Evolutionary conservation across 129 eudicot genomes (phyloP).

Genomic region (Lactuca saligna): DNA sequence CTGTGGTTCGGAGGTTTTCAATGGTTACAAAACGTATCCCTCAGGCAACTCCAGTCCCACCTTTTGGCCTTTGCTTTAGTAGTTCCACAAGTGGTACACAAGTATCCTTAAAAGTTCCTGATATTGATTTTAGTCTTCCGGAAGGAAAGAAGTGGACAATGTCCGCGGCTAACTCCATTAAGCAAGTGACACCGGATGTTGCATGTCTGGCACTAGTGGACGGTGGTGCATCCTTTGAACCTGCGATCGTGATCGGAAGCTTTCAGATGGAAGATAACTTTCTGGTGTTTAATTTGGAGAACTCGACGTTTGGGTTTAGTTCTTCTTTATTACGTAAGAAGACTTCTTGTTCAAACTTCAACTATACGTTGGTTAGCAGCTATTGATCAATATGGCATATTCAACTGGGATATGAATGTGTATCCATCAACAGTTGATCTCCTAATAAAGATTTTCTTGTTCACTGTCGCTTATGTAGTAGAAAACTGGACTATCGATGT

Average conservation of each 20-base stretch:
- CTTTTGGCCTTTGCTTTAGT: slow-evolving; percentile 38
- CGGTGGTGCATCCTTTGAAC: slow-evolving; percentile 35
- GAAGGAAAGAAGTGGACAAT: slow-evolving; percentile 44
- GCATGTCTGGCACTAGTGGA: slow-evolving; percentile 46
- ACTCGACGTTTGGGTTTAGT: slow-evolving; percentile 50
- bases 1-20: slow-evolving; percentile 22
- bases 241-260: slow-evolving; percentile 37
- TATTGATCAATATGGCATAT: not conserved
- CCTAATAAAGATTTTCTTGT: not conserved
- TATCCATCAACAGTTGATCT: not conserved
- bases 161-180: slow-evolving; percentile 38
- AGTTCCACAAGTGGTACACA: slow-evolving; percentile 21
- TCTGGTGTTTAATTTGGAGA: slow-evolving; percentile 44
- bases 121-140: slow-evolving; percentile 26
- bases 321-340: slow-evolving; percentile 31
- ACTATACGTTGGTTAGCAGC: slow-evolving; percentile 31
- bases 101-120: slow-evolving; percentile 28
- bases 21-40: slow-evolving; percentile 36
- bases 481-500: not conserved
- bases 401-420: not conserved
- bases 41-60: slow-evolving; percentile 23
- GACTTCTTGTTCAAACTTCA: slow-evolving; percentile 48
- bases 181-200: slow-evolving; percentile 31
- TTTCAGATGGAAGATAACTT: slow-evolving; percentile 45
- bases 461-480: too few species aligned